Evolutionary conservation across 345 rosid genomes (phyloP).

Genomic region (Aethionema arabicum): DNA sequence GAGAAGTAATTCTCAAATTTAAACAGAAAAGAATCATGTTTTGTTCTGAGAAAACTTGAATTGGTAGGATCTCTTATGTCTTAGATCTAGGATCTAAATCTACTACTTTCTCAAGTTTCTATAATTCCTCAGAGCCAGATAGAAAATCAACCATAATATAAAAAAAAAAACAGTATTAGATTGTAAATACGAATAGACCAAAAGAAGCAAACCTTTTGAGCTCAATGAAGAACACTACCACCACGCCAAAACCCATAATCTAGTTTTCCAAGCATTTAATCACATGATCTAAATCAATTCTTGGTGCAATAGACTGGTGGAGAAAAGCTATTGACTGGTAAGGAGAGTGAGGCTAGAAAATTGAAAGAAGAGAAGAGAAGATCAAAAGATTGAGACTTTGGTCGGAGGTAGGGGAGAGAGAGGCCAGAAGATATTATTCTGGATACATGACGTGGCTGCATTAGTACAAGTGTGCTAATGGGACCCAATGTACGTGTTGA

Average conservation of each 20-base stretch:
- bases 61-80: neutral
- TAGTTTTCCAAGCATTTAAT: conserved; percentile 23
- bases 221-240: conserved; percentile 31
- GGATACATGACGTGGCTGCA: conserved; percentile 41
- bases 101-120: conserved; percentile 10
- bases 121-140: conserved; percentile 23
- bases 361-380: conserved; percentile 20
- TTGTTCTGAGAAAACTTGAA: neutral
- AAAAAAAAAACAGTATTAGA: neutral
- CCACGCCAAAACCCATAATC: conserved; percentile 22
- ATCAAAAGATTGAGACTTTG: conserved; percentile 20
- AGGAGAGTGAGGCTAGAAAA: conserved; percentile 15
- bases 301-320: neutral
- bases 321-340: conserved; percentile 13
- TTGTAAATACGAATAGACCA: neutral
- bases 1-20: neutral
- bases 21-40: neutral
- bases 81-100: conserved; percentile 25
- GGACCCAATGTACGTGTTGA: conserved; percentile 21
- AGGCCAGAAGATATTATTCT: conserved; percentile 38
- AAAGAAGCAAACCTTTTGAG: conserved; percentile 36
- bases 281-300: conserved; percentile 1
- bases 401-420: conserved; percentile 23
- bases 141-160: conserved; percentile 6
- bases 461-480: conserved; percentile 20